Evolutionary conservation across 2,329 filamentous ascomycete genomes (phyloP), one percentile per base, ranked within the genome.

Genomic region (Arthrocladium fulminans): DNA sequence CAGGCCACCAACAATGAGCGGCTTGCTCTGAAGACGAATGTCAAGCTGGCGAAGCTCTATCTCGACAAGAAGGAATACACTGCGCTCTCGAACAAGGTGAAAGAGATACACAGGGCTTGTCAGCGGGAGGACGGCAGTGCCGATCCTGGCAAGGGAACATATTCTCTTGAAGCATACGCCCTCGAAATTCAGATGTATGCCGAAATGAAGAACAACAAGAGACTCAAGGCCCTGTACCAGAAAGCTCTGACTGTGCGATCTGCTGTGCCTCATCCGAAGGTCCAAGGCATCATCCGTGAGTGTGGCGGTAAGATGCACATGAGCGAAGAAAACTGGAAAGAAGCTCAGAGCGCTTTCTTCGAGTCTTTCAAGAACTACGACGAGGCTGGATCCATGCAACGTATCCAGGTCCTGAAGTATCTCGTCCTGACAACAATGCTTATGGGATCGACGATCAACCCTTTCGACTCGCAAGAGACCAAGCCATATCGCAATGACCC

Each of bases 281-380:
- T 98, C 65, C 96, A 97, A 88, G 92, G 92, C 45, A 90, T 98
- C 65, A 98, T 98, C 63, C 84, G 90, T 47, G 92, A 98, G 71
- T 98, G 92, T 65, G 92, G 92, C 61, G 92, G 92, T 59, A 98
- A 98, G 74, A 98, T 98, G 92, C 89, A 97, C 72, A 97, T 98
- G 92, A 92, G 86, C 66, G 92, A 98, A 74, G 92, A 97, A 71
- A 97, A 97, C 65, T 98, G 92, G 92, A 88, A 92, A 65, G 87
- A 89, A 61, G 92, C 92, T 1, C 89, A 97, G 68, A 90, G 83
- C 59, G 92, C 97, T 71, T 98, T 98, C 68, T 96, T 96, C 67
- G 92, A 98, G 66, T 94, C 90, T 1, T 98, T 98, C 73, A 86
- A 89, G 49, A 97, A 96, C 71, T 98, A 97, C 70, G 92, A 98